Conservation (phyloP, 163 green algal genomes). For the Volvox carteri region DNA sequence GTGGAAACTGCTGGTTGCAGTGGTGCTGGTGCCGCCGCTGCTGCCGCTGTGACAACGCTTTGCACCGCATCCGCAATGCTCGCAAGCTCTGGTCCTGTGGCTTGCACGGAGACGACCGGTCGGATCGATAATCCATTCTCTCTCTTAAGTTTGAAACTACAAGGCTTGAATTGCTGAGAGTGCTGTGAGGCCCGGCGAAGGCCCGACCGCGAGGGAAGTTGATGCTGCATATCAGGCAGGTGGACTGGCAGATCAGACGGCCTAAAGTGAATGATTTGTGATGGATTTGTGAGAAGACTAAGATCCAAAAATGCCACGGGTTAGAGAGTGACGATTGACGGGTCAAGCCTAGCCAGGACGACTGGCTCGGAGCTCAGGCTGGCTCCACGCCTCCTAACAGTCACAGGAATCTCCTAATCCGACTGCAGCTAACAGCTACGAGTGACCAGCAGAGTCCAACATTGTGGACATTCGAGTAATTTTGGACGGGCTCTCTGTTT, state of each 20-base stretch:
- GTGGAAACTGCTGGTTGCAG: slow-evolving; percentile 62
- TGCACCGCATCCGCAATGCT: slow-evolving; percentile 55
- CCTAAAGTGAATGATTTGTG: too few relatives aligned
- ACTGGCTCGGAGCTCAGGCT: not conserved
- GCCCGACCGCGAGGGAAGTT: slow-evolving; percentile 11
- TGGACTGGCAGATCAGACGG: not conserved
- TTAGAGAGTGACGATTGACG: too few relatives aligned
- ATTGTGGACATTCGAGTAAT: not conserved
- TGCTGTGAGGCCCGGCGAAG: not conserved
- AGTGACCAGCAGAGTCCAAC: not conserved
- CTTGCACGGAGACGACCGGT: slow-evolving; percentile 1
- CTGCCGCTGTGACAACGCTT: slow-evolving; percentile 38
- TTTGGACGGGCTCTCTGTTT: not conserved
- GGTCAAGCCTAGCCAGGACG: not conserved
- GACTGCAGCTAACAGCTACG: not conserved
- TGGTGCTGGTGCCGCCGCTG: slow-evolving; percentile 18
- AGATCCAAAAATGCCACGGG: too few relatives aligned
- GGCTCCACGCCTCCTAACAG: not conserved
- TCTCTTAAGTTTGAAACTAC: slow-evolving; percentile 9
- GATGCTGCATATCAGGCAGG: not conserved
- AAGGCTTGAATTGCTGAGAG: slow-evolving; percentile 33
- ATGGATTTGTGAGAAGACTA: too few relatives aligned
- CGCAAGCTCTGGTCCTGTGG: slow-evolving; percentile 56
- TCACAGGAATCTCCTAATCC: not conserved
- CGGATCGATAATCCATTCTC: not conserved